Evolutionary conservation across 805 yeast genomes (phyloP), one percentile per base, ranked within the genome.

Genomic region (Millerozyma miso): DNA sequence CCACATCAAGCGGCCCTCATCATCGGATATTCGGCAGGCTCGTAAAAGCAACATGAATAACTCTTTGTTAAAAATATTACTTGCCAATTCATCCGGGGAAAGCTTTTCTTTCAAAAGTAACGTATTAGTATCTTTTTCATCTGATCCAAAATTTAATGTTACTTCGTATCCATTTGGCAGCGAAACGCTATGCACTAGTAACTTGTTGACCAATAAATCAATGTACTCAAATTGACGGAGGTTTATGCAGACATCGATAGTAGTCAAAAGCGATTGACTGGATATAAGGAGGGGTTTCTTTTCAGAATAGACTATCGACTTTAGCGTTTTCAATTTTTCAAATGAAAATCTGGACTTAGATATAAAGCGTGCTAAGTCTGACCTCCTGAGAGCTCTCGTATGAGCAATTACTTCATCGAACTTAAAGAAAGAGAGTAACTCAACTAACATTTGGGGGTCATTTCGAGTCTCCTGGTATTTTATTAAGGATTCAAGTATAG

Each of bases 1-100:
- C 71, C 71, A 65, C 56, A 63, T 51, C 20, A 64, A 47, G 33
- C 71, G 44, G 3, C 69, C 69, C 40, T 54, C 39, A 41, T 65
- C 71, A 20, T 58, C 52, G 4, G 68, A 54, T 32, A 50, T 47
- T 8, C 48, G 38, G 29, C 62, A 53, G 2, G 59, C 60, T 31
- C 51, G 42, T 4, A 65, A 34, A 13, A 63, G 35, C 4, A 62
- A 37, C 18, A 50, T 47, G 38, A 64, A 42, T 16, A 64, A 39
- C 4, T 50, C 47, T 26, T 53, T 51, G 13, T 51, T 51, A 39
- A 64, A 59, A 3, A 63, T 39, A 16, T 42, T 46, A 3, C 37
- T 15, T 2, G 56, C 36, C 29, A 59, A 41, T 19, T 52, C 46
- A 14, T 49, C 40, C 2, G 46, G 39, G 20, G 46, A 39, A 33